Evolutionary conservation across 2,329 filamentous ascomycete genomes (phyloP).

Genomic region (Aschersonia sp.): DNA sequence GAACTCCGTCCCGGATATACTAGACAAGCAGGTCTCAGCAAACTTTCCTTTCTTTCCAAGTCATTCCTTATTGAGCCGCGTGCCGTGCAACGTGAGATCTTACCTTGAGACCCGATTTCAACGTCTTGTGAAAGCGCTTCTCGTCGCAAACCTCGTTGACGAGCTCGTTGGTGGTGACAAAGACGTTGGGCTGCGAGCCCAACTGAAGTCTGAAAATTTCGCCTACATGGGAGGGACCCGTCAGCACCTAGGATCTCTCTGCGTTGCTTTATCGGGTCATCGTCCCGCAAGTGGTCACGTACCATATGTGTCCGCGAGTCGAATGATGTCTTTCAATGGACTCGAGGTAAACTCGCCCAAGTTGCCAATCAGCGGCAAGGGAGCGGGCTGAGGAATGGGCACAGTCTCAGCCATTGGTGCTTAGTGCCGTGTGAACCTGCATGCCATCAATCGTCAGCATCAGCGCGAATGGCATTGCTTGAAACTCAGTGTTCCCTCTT

Average conservation of each 20-base stretch:
- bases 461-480: not conserved
- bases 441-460: not conserved
- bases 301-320: constrained; percentile 53
- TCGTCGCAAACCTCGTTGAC: constrained; percentile 52
- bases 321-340: constrained; percentile 38
- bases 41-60: too few relatives aligned
- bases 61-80: too few relatives aligned
- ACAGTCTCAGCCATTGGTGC: constrained; percentile 17
- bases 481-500: too few relatives aligned
- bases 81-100: constrained; percentile 1
- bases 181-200: constrained; percentile 29
- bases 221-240: constrained; percentile 19
- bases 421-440: not conserved
- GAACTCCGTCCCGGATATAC: constrained; percentile 43
- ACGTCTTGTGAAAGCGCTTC: constrained; percentile 46
- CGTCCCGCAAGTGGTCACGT: not conserved
- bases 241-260: too few relatives aligned
- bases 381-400: constrained; percentile 48
- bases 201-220: constrained; percentile 45
- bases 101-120: constrained; percentile 31
- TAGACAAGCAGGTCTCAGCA: constrained; percentile 3
- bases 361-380: constrained; percentile 52
- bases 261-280: too few relatives aligned
- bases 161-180: constrained; percentile 38
- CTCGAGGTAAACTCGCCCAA: constrained; percentile 45